phyloP scores from a whole-genome alignment of 2,329 filamentous ascomycete genomes.

The Penicillium sp. region DNA sequence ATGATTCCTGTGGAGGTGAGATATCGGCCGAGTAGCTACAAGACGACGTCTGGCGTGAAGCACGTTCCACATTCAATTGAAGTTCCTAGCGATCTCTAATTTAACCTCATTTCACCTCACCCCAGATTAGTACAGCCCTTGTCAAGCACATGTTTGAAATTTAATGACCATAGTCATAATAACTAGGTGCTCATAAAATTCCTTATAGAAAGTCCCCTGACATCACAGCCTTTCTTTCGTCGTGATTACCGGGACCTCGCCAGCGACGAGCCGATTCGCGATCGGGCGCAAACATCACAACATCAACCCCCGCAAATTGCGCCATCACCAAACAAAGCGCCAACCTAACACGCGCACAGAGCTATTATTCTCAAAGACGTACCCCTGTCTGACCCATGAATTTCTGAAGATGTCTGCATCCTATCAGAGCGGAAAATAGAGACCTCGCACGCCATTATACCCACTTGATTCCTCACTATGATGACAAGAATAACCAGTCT shows the following conservation, averaged over 20 bases:
- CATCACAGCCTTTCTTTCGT: background rate
- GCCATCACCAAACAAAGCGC: conserved; percentile 23
- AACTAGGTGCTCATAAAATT: no score
- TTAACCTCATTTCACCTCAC: background rate
- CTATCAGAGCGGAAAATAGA: conserved; percentile 11
- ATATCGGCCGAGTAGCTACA: conserved; percentile 16
- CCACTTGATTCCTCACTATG: conserved; percentile 26
- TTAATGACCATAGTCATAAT: background rate
- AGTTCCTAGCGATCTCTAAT: background rate
- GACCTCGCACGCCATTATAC: conserved; percentile 30
- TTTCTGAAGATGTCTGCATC: background rate
- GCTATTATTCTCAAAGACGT: background rate
- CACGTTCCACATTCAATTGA: background rate
- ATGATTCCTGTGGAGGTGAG: background rate
- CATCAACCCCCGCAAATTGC: conserved; percentile 30
- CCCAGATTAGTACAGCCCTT: background rate
- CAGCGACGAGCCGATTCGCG: conserved; percentile 1
- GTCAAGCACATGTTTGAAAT: background rate
- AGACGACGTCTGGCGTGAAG: background rate
- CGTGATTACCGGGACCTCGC: background rate
- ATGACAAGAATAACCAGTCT: conserved; percentile 5
- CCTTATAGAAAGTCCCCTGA: no score
- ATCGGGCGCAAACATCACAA: conserved; percentile 20
- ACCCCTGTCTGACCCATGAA: background rate
- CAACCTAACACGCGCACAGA: conserved; percentile 11